Evolutionary conservation across 331 rosid genomes (phyloP).

Genomic region (Malus hybrid): DNA sequence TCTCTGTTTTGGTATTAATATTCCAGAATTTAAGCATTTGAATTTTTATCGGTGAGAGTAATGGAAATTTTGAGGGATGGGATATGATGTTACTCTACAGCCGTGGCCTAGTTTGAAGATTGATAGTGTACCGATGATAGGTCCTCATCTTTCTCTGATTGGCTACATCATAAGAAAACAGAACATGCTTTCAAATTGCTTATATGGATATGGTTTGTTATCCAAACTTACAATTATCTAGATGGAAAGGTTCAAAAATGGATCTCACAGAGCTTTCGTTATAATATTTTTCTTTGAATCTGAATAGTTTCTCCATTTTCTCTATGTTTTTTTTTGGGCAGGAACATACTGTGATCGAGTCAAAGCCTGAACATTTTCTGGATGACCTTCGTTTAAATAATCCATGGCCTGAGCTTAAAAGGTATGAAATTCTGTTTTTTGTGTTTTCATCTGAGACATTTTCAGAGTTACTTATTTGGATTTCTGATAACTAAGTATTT

Average conservation of each 20-base stretch:
- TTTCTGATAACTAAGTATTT: not conserved
- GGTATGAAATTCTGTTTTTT: constrained; percentile 34
- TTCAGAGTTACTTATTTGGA: not conserved
- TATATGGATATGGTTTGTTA: not conserved
- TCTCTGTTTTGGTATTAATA: not conserved
- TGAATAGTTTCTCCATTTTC: constrained; percentile 3
- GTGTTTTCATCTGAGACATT: not conserved
- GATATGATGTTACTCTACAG: not conserved
- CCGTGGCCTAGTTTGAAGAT: not conserved
- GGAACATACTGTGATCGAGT: constrained; percentile 94
- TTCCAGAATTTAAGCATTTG: not conserved
- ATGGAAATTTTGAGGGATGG: not conserved
- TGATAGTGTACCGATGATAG: not conserved
- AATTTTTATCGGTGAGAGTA: not conserved
- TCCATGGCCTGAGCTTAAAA: constrained; percentile 94
- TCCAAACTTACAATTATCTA: not conserved
- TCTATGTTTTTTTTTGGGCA: constrained; percentile 25
- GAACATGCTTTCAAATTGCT: not conserved
- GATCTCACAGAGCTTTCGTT: not conserved
- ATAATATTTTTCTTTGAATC: not conserved
- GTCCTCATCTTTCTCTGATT: not conserved
- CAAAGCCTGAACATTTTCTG: constrained; percentile 96
- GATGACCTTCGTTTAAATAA: constrained; percentile 95
- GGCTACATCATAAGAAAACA: not conserved
- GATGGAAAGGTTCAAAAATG: not conserved